Conservation (phyloP, 352 stramenopile species). For the Phytophthora nicotianae region DNA sequence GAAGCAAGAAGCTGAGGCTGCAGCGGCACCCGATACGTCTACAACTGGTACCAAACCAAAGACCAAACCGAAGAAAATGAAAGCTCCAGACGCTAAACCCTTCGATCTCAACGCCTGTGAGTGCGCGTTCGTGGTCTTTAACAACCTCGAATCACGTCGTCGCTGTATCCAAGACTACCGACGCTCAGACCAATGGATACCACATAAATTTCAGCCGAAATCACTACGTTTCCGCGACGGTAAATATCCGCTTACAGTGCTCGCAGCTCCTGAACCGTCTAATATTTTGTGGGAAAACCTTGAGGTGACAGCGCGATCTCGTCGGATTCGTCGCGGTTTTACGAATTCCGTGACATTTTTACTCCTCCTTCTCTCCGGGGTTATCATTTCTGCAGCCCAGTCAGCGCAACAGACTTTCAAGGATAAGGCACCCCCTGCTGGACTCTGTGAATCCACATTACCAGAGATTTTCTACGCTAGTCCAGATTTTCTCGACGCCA, state of each 20-base stretch:
- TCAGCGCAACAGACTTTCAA: constrained; percentile 76
- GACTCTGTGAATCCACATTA: constrained; percentile 61
- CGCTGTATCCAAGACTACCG: constrained; percentile 84
- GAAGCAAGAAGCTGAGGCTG: constrained; percentile 15
- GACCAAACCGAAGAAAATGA: constrained; percentile 33
- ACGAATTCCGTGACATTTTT: constrained; percentile 79
- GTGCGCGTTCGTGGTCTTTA: constrained; percentile 89
- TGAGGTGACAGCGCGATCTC: constrained; percentile 62
- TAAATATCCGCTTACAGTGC: constrained; percentile 52
- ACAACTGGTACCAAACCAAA: background rate
- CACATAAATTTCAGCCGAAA: constrained; percentile 58
- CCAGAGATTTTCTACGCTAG: constrained; percentile 70
- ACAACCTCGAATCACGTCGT: constrained; percentile 80
- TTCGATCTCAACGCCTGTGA: constrained; percentile 72
- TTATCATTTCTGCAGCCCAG: constrained; percentile 79
- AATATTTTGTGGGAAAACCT: constrained; percentile 92
- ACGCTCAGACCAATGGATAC: constrained; percentile 46
- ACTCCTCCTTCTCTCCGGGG: constrained; percentile 68
- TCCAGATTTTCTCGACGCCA: constrained; percentile 27
- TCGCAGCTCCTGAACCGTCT: constrained; percentile 70
- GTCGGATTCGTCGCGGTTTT: constrained; percentile 66
- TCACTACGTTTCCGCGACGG: constrained; percentile 63
- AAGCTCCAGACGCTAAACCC: constrained; percentile 28
- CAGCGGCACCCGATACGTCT: background rate
- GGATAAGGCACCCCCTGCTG: constrained; percentile 58